A percentile compares a stretch with the other conserved stretches of the same genome.
Conservation (phyloP, 768 basidiomycete species). For the Hericium rajendrae region DNA sequence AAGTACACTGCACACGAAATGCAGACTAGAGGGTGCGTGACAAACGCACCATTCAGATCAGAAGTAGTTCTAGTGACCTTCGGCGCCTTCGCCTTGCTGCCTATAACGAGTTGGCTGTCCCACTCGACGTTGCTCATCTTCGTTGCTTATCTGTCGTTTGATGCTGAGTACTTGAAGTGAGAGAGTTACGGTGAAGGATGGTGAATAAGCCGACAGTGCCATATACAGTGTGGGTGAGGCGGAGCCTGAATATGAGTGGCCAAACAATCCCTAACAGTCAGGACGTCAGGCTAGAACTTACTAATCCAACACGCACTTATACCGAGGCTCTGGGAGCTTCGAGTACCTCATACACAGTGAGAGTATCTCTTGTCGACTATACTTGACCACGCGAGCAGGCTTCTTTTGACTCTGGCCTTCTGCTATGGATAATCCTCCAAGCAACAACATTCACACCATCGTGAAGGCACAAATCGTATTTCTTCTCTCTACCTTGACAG, state of each 20-base stretch:
- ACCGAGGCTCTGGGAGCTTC: no score
- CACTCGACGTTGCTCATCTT: slow-evolving; percentile 39
- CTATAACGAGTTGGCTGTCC: slow-evolving; percentile 69
- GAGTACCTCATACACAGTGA: no score
- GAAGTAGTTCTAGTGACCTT: slow-evolving; percentile 54
- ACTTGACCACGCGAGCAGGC: no score
- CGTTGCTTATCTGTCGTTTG: no score
- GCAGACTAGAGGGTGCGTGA: slow-evolving; percentile 2
- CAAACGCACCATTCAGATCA: slow-evolving; percentile 43
- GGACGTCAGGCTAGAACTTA: no score
- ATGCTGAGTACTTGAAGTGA: background rate
- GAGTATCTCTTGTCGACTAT: no score
- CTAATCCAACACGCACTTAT: no score
- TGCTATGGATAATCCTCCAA: slow-evolving; percentile 81
- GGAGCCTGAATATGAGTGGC: no score
- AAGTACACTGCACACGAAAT: background rate
- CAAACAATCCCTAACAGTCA: no score
- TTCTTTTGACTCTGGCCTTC: slow-evolving; percentile 37
- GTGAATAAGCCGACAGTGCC: no score
- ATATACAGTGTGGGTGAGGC: no score
- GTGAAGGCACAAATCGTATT: slow-evolving; percentile 98
- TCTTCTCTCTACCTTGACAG: slow-evolving; percentile 88
- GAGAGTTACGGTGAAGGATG: no score
- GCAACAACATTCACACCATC: slow-evolving; percentile 81
- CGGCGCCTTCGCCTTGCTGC: slow-evolving; percentile 49